Percentiles rank a stretch among this genome's conserved stretches.
Conservation (phyloP, 768 basidiomycete species). For the Leccinellum luteum region DNA sequence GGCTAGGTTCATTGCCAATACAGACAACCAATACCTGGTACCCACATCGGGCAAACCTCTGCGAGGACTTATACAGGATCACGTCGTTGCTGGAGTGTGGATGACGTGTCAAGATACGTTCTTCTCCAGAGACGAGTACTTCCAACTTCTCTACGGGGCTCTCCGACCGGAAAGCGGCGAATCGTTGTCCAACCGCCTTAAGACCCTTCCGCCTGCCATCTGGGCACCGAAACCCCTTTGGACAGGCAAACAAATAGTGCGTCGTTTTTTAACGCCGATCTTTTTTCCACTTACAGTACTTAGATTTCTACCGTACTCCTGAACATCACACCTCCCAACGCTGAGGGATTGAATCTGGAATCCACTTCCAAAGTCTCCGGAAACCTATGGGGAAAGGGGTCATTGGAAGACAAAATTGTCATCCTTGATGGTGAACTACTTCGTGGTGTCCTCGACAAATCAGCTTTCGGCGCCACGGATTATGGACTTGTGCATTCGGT, state of each 20-base stretch:
- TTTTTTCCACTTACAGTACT: neutral
- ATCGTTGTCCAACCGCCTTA: constrained; percentile 51
- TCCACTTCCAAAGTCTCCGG: constrained; percentile 90
- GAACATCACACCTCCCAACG: constrained; percentile 82
- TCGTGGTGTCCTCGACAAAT: constrained; percentile 94
- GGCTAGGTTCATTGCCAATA: constrained; percentile 92
- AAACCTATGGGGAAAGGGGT: constrained; percentile 77
- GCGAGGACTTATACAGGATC: constrained; percentile 97
- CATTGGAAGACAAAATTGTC: constrained; percentile 79
- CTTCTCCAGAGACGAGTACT: constrained; percentile 94
- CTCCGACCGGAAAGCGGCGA: constrained; percentile 83
- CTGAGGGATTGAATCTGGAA: constrained; percentile 79
- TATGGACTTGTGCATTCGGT: constrained; percentile 97
- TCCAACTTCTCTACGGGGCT: constrained; percentile 93
- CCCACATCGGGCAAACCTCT: constrained; percentile 98
- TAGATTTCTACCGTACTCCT: constrained; percentile 92
- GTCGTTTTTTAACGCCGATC: constrained; percentile 20
- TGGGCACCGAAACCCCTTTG: constrained; percentile 90
- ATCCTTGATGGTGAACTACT: constrained; percentile 93
- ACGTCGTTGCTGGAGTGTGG: constrained; percentile 98
- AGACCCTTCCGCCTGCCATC: constrained; percentile 86
- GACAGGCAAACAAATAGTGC: constrained; percentile 97
- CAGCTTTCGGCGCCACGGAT: constrained; percentile 93
- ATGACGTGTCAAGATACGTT: constrained; percentile 96
- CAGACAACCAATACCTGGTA: constrained; percentile 98